A percentile compares a stretch with the other conserved stretches of the same genome.
These are phyloP conservation scores for Beta lomatogona DNA, from an alignment of 179 eudicot species.

Conservation along the genomic window DNA sequence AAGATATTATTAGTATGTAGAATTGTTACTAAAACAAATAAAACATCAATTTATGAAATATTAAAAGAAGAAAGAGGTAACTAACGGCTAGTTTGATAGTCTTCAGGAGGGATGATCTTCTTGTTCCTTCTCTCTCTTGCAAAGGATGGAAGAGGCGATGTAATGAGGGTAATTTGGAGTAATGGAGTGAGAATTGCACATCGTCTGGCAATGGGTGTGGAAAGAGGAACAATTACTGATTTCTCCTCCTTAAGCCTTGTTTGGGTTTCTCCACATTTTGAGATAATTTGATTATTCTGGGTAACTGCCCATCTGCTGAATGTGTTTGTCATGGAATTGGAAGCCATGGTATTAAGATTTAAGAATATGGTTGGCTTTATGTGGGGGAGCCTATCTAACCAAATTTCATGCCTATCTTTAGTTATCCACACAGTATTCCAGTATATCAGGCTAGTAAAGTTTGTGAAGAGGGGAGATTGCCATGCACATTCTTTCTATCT, in stretches of 20 bases:
- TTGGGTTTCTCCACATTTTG: conserved; percentile 16
- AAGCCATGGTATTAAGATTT: conserved; percentile 7
- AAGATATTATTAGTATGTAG: not conserved
- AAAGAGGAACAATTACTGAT: not conserved
- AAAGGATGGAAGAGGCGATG: conserved; percentile 40
- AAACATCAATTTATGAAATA: not conserved
- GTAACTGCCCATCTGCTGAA: conserved; percentile 6
- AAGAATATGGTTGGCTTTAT: not conserved
- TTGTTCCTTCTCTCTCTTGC: conserved; percentile 81
- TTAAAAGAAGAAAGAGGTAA: not conserved
- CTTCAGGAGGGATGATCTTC: conserved; percentile 72
- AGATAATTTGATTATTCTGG: conserved; percentile 6
- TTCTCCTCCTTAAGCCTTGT: not conserved
- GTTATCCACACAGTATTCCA: conserved; percentile 3
- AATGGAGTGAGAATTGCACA: conserved; percentile 51
- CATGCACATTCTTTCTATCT: too few species aligned
- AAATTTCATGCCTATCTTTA: conserved; percentile 14
- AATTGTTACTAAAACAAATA: not conserved
- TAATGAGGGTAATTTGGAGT: conserved; percentile 40
- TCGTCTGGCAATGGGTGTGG: conserved; percentile 63
- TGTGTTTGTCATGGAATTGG: conserved; percentile 1
- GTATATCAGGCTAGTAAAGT: not conserved
- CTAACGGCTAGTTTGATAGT: conserved; percentile 73
- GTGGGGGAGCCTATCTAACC: conserved; percentile 7
- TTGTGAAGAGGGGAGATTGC: not conserved